Evolutionary conservation across 129 eudicot genomes (phyloP).

Genomic region (Tanacetum coccineum): DNA sequence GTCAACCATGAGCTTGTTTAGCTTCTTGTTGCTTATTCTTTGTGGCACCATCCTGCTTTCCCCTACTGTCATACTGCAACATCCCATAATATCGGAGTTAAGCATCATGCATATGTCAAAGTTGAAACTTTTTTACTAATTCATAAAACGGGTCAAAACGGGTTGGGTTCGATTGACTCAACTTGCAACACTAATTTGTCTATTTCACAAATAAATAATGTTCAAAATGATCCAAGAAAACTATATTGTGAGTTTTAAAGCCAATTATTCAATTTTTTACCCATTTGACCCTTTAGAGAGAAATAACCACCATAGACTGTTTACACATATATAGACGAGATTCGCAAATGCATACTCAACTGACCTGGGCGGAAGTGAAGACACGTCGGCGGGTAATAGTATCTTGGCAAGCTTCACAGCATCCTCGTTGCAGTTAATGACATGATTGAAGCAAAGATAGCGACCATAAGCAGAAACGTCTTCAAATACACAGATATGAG

Average conservation of each 20-base stretch:
- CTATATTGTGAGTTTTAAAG: too few relatives aligned
- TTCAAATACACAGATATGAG: slow-evolving; percentile 81
- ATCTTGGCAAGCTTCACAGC: slow-evolving; percentile 61
- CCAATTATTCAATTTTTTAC: not conserved
- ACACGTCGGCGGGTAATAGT: slow-evolving; percentile 42
- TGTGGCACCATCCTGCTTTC: slow-evolving; percentile 47
- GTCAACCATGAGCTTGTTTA: slow-evolving; percentile 62
- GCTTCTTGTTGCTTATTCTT: slow-evolving; percentile 79
- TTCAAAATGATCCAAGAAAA: too few relatives aligned
- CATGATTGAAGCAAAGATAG: slow-evolving; percentile 76
- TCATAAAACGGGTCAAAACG: not conserved
- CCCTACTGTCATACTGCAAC: slow-evolving; percentile 39
- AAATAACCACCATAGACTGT: not conserved
- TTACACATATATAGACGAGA: not conserved
- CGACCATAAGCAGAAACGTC: slow-evolving; percentile 79
- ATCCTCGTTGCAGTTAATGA: slow-evolving; percentile 53
- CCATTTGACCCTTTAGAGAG: not conserved
- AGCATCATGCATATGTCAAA: not conserved
- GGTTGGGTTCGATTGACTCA: not conserved
- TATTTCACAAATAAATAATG: too few relatives aligned
- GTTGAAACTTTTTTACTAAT: not conserved
- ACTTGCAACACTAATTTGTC: too few relatives aligned
- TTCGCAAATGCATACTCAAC: not conserved
- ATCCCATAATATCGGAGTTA: not conserved
- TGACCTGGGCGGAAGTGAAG: slow-evolving; percentile 57